Evolutionary conservation across 352 stramenopile species (phyloP).

Genomic region (Aphanomyces astaci): DNA sequence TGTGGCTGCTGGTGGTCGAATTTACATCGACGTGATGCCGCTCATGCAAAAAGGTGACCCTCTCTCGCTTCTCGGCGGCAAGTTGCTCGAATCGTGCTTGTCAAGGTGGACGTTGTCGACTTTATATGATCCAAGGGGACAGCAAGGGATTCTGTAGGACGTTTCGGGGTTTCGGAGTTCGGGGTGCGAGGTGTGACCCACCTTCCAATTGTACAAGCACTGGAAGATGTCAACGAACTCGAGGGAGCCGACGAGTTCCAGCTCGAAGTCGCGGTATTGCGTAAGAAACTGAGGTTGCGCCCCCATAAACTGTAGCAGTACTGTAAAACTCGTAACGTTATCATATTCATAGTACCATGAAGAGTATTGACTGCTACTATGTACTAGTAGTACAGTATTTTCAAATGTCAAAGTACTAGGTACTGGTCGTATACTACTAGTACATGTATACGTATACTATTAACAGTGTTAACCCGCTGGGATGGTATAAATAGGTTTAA

Average conservation of each 20-base stretch:
- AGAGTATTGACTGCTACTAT: too few species aligned
- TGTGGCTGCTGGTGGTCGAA: slow-evolving; percentile 70
- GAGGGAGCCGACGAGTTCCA: slow-evolving; percentile 52
- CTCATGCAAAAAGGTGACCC: slow-evolving; percentile 81
- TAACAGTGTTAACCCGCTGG: too few species aligned
- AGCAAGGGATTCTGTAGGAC: slow-evolving; percentile 10
- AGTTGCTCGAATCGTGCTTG: slow-evolving; percentile 76
- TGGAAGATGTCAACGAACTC: slow-evolving; percentile 81
- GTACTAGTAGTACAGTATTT: too few species aligned
- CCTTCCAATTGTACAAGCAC: slow-evolving; percentile 93
- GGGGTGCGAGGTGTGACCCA: slow-evolving; percentile 90
- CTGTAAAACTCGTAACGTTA: too few species aligned
- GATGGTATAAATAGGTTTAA: too few species aligned
- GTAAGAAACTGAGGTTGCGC: too few species aligned
- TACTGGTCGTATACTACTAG: too few species aligned
- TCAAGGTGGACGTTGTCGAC: slow-evolving; percentile 87
- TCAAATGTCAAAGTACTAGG: too few species aligned
- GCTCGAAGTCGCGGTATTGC: slow-evolving; percentile 5
- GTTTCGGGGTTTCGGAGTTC: slow-evolving; percentile 15
- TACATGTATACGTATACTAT: too few species aligned
- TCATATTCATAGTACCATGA: too few species aligned
- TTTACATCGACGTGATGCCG: slow-evolving; percentile 86
- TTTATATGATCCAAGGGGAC: too few species aligned
- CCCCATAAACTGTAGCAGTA: too few species aligned
- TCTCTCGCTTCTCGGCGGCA: slow-evolving; percentile 77